Evolutionary conservation across 306 rosid genomes (phyloP).

Genomic region (Purshia tridentata): DNA sequence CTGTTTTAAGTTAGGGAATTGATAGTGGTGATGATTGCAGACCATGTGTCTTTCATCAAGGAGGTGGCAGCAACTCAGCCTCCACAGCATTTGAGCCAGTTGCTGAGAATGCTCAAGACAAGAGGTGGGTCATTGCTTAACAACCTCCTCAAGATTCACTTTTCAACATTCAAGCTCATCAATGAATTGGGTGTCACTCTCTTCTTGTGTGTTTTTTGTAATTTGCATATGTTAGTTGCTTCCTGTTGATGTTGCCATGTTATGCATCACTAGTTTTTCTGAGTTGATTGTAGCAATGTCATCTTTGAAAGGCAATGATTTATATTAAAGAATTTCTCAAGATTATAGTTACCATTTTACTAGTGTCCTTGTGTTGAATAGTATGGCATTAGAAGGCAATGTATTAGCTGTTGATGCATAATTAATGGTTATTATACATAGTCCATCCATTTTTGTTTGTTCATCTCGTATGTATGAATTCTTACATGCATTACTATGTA

Average conservation of each 20-base stretch:
- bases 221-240: conserved; percentile 7
- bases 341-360: not conserved
- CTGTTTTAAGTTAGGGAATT: not conserved
- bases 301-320: not conserved
- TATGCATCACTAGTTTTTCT: not conserved
- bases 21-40: conserved; percentile 37
- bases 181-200: not conserved
- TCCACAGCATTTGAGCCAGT: conserved; percentile 69
- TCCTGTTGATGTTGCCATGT: not conserved
- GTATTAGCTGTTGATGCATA: not conserved
- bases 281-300: not conserved
- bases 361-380: not conserved
- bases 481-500: conserved; percentile 18
- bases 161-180: not conserved
- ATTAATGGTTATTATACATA: not conserved
- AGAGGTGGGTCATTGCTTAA: conserved; percentile 54
- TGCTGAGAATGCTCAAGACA: conserved; percentile 60
- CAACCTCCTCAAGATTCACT: conserved; percentile 3
- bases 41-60: conserved; percentile 77
- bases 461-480: not conserved
- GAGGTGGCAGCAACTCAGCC: conserved; percentile 75
- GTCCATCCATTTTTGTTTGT: not conserved
- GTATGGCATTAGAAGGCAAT: not conserved
- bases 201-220: not conserved
- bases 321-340: not conserved